A percentile compares a stretch with the other conserved stretches of the same genome.
phyloP scores from a whole-genome alignment of 73 alveolate species.

The Paramecium tetraurelia region DNA sequence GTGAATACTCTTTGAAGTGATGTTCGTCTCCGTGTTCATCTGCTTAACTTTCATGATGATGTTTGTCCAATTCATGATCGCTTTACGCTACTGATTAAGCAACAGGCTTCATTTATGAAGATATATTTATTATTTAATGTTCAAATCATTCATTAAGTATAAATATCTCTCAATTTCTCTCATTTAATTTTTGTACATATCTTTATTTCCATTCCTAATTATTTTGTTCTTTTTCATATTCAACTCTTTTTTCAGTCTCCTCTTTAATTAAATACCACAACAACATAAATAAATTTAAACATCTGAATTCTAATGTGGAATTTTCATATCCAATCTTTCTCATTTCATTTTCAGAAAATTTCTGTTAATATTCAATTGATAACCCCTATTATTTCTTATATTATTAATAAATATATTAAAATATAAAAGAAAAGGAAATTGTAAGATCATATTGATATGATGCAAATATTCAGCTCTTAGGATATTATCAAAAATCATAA shows the following conservation, averaged over 20 bases:
- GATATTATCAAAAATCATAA: too few relatives aligned
- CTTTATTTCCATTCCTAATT: not conserved
- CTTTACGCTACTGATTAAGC: conserved; percentile 24
- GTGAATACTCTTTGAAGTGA: not conserved
- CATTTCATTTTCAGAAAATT: not conserved
- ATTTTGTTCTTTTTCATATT: not conserved
- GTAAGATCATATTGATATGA: not conserved
- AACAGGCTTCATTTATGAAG: conserved; percentile 20
- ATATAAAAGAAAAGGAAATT: too few relatives aligned
- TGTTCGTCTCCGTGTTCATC: not conserved
- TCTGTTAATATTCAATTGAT: not conserved
- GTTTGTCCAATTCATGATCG: not conserved
- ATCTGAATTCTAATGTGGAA: not conserved
- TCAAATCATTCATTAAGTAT: not conserved
- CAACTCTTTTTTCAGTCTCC: not conserved
- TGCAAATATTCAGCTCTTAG: not conserved
- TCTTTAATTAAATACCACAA: not conserved
- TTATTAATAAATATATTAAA: not conserved
- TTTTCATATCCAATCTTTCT: not conserved
- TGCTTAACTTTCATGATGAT: not conserved
- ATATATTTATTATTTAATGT: not conserved
- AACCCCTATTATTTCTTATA: not conserved
- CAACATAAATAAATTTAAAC: not conserved
- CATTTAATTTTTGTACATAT: not conserved
- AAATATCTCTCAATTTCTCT: not conserved